Base-by-base conservation (phyloP, 192 early-diverging fungal genomes). In the Coemansia guatemalensis region DNA sequence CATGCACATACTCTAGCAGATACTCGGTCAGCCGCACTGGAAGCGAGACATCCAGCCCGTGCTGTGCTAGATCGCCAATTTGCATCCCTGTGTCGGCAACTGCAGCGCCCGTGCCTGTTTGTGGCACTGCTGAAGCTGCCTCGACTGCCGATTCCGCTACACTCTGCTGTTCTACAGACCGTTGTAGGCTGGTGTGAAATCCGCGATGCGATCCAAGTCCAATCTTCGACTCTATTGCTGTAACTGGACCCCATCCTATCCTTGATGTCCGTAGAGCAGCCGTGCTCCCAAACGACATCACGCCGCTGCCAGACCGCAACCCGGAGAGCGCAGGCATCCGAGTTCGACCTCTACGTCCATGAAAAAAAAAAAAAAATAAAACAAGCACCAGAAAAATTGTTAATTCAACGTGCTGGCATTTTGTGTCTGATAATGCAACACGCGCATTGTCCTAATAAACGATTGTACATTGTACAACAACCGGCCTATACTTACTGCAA, bases 61-160 rank as follows among this genome's bases (percentile, higher is more conserved):
- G 84, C 8, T 84, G 80, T 47, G 92, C 86, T 41, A 98, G 76
- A 59, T 98, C 94, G 12, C 95, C 95, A 59, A 95, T 85, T 71
- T 93, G 82, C 63, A 89, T 84, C 25, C 85, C 86, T 2, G 63
- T 26, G 32, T 68, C 39, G 8, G 60, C 27, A 0, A 21, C 64
- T 9, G 62, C 47, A 29, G 51, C 41, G 0, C 22, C 25, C 5
- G 51, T 23, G 24, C 23, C 32, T 21, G 57, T 53, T 20, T 32
- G 26, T 4, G 51, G 18, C 2, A 33, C 41, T 8, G 27, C 64
- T 32, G 33, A 26, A 2, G 49, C 44, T 33, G 22, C 50, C 44
- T 26, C 54, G 2, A 30, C 33, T 11, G 60, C 25, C 9, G 49
- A 9, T 14, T 33, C 44, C 17, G 57, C 25, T 22, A 24, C 52